Conservation (phyloP, 2,329 filamentous ascomycete genomes). For the Hypoxylon sp. region DNA sequence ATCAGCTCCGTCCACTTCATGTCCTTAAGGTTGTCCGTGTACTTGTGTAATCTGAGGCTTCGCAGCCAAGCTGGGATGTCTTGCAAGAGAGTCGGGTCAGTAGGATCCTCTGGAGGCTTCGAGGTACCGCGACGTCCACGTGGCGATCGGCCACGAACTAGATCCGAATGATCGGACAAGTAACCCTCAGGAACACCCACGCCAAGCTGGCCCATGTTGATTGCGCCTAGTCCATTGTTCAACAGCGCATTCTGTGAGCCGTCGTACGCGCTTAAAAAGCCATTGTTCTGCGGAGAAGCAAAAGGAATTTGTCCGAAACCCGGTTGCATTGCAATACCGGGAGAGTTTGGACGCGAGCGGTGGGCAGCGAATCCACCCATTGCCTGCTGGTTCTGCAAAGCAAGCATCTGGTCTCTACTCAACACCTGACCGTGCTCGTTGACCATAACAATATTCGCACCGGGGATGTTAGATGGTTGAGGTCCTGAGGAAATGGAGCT, state of each 20-base stretch:
- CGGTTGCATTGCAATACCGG: slow-evolving; percentile 85
- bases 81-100: slow-evolving; percentile 88
- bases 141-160: slow-evolving; percentile 90
- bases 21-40: slow-evolving; percentile 98
- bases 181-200: slow-evolving; percentile 84
- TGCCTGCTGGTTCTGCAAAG: slow-evolving; percentile 79
- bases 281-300: slow-evolving; percentile 92
- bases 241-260: slow-evolving; percentile 75
- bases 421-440: slow-evolving; percentile 93
- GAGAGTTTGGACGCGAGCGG: slow-evolving; percentile 90
- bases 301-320: slow-evolving; percentile 78
- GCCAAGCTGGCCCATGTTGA: slow-evolving; percentile 81
- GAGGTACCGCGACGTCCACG: slow-evolving; percentile 93
- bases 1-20: slow-evolving; percentile 96
- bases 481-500: slow-evolving; percentile 77
- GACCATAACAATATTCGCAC: slow-evolving; percentile 90
- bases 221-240: slow-evolving; percentile 77
- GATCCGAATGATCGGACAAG: slow-evolving; percentile 93
- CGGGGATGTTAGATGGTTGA: slow-evolving; percentile 74
- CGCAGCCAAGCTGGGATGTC: slow-evolving; percentile 97
- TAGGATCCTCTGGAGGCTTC: slow-evolving; percentile 98
- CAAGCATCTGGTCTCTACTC: slow-evolving; percentile 86
- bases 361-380: slow-evolving; percentile 73
- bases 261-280: slow-evolving; percentile 92
- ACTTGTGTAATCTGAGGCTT: slow-evolving; percentile 96